A percentile compares a stretch with the other conserved stretches of the same genome.
phyloP scores from a whole-genome alignment of 2,329 filamentous ascomycete species.

The Beauveria varroae region DNA sequence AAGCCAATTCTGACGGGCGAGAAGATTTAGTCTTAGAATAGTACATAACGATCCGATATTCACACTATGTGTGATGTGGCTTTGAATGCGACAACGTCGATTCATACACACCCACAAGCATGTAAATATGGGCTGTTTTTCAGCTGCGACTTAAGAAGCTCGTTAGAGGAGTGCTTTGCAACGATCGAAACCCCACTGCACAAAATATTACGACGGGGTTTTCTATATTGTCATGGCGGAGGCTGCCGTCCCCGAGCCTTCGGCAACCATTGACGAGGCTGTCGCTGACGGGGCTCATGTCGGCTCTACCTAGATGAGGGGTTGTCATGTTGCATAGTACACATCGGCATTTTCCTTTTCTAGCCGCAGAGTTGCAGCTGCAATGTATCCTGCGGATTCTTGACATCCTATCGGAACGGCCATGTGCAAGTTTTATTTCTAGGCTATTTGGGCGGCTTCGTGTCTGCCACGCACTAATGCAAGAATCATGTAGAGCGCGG shows the following conservation, averaged over 20 bases:
- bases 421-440: background rate
- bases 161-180: background rate
- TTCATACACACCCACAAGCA: background rate
- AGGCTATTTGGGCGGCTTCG: background rate
- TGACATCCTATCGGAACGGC: background rate
- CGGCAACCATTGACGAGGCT: background rate
- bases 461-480: background rate
- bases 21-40: constrained; percentile 36
- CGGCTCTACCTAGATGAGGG: background rate
- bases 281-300: background rate
- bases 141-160: background rate
- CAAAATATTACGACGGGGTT: background rate
- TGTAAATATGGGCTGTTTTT: background rate
- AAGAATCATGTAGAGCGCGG: background rate
- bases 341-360: background rate
- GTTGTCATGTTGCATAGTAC: background rate
- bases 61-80: background rate
- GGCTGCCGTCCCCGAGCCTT: background rate
- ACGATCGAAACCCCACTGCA: background rate
- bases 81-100: background rate
- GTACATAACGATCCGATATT: background rate
- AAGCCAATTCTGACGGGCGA: constrained; percentile 60
- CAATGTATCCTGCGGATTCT: background rate
- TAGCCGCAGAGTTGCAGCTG: background rate
- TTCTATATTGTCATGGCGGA: background rate